Evolutionary conservation across 306 rosid genomes (phyloP).

Genomic region (Bauhinia variegata): DNA sequence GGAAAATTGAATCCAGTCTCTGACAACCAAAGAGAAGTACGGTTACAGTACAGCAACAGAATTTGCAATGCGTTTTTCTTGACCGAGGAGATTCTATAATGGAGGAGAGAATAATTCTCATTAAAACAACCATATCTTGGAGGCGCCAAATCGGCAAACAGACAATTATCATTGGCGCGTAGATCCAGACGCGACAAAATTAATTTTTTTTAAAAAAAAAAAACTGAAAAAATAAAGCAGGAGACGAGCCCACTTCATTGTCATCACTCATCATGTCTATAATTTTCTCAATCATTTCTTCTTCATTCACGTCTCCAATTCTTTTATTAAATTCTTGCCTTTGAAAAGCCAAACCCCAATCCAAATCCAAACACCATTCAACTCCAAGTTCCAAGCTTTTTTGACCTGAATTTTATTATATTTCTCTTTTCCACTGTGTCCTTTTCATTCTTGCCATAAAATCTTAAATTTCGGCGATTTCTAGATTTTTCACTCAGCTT

Average conservation of each 20-base stretch:
- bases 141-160: conserved; percentile 29
- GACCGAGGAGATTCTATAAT: too few relatives aligned
- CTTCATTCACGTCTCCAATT: conserved; percentile 1
- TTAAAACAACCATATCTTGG: too few relatives aligned
- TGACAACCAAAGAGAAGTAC: too few relatives aligned
- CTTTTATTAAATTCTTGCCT: conserved; percentile 4
- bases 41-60: too few relatives aligned
- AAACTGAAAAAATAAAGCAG: neutral
- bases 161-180: conserved; percentile 30
- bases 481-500: conserved; percentile 28
- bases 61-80: too few relatives aligned
- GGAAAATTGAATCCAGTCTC: too few relatives aligned
- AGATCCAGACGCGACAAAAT: conserved; percentile 8
- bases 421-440: conserved; percentile 44
- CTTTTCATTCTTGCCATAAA: conserved; percentile 33
- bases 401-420: conserved; percentile 20
- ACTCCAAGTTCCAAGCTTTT: neutral
- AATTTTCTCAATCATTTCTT: conserved; percentile 38
- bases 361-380: neutral
- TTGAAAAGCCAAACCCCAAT: neutral
- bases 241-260: conserved; percentile 22
- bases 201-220: neutral
- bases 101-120: too few relatives aligned
- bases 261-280: conserved; percentile 25
- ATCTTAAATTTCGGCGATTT: conserved; percentile 7